Evolutionary conservation across 164 flowering plant species (phyloP).

Genomic region (Malania oleifera): DNA sequence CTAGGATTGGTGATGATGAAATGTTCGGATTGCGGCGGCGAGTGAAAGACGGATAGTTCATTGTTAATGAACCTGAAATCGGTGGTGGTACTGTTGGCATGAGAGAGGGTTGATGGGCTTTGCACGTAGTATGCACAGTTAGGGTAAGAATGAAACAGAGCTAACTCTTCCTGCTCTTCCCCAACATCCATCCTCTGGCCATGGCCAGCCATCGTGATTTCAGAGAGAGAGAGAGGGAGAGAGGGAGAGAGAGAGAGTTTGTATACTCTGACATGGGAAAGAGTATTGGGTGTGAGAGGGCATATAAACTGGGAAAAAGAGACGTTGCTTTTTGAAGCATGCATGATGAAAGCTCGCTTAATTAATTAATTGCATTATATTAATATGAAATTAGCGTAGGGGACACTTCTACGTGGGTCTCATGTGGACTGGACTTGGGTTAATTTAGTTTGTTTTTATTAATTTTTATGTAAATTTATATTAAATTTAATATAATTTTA

Average conservation of each 20-base stretch:
- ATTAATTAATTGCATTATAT: no score
- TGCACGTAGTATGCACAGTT: constrained; percentile 73
- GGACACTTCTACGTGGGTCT: no score
- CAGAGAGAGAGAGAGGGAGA: constrained; percentile 9
- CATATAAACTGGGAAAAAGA: constrained; percentile 18
- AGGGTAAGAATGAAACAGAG: constrained; percentile 30
- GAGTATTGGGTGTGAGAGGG: constrained; percentile 15
- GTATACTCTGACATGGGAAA: constrained; percentile 12
- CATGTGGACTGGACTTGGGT: neutral
- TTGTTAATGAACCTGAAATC: constrained; percentile 12
- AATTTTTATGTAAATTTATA: no score
- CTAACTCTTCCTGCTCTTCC: constrained; percentile 41
- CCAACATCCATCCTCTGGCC: constrained; percentile 15
- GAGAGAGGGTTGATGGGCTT: constrained; percentile 68
- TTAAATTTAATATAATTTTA: no score
- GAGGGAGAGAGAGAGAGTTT: constrained; percentile 1
- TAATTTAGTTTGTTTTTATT: no score
- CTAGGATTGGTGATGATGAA: constrained; percentile 3
- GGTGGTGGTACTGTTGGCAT: constrained; percentile 36
- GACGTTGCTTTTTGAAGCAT: constrained; percentile 6
- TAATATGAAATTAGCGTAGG: no score
- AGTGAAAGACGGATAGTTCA: constrained; percentile 15
- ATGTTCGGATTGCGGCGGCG: constrained; percentile 22
- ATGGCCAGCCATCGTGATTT: constrained; percentile 4
- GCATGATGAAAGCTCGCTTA: neutral